Conservation (phyloP, 441 rosid genomes). For the Arabidopsis hybrid region DNA sequence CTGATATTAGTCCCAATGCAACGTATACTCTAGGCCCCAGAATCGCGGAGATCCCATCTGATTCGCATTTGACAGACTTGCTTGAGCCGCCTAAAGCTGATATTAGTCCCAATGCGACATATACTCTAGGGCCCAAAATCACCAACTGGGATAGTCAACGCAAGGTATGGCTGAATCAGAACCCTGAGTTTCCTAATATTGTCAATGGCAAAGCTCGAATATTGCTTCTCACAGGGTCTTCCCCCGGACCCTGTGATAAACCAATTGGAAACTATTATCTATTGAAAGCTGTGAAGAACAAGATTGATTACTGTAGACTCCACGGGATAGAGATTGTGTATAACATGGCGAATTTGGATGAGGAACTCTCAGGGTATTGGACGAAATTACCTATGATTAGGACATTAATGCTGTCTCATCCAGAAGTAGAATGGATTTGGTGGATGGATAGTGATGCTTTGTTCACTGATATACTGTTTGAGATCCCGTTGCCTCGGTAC, state of each 20-base stretch:
- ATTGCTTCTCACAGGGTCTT: constrained; percentile 84
- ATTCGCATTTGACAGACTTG: constrained; percentile 35
- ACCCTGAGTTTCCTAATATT: constrained; percentile 76
- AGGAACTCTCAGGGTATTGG: constrained; percentile 92
- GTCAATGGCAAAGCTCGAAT: constrained; percentile 75
- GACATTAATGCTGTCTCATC: constrained; percentile 87
- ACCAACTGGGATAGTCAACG: constrained; percentile 76
- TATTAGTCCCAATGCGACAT: constrained; percentile 63
- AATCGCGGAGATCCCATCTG: too few species aligned
- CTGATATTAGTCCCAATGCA: constrained; percentile 57
- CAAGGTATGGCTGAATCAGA: constrained; percentile 75
- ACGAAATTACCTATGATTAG: constrained; percentile 93
- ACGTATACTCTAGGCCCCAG: constrained; percentile 46
- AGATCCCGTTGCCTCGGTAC: constrained; percentile 71
- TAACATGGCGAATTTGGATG: constrained; percentile 92
- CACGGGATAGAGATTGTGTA: constrained; percentile 96
- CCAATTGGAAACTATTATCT: constrained; percentile 89
- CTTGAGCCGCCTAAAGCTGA: constrained; percentile 54
- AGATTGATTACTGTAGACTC: constrained; percentile 95
- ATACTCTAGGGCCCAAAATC: constrained; percentile 80
- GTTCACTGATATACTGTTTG: constrained; percentile 93
- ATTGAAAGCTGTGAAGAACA: constrained; percentile 87
- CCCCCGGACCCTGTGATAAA: constrained; percentile 89
- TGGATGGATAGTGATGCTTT: constrained; percentile 99
- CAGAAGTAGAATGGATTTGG: constrained; percentile 96